Base-by-base conservation (phyloP, 169 alveolate species). In the Cardiosporidium cionae region DNA sequence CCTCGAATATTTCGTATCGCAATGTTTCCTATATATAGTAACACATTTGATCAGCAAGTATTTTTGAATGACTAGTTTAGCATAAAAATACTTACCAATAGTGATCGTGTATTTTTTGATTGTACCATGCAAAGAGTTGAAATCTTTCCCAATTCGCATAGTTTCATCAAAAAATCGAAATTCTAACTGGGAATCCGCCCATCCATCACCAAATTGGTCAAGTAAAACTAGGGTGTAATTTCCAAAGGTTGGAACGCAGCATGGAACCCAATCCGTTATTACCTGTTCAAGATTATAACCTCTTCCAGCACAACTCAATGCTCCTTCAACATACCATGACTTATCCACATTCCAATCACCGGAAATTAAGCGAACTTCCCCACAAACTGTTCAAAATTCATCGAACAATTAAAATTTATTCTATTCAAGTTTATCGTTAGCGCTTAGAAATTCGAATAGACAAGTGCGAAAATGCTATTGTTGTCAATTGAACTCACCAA, bases 301-400 rank as follows among this genome's bases (percentile, higher is more conserved):
- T 32, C 84, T 67, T 27, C 89, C 89, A 31, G 85, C 73, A 32
- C 89, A 84, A 35, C 83, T 75, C 33, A 84, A 58, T 0, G 89
- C 89, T 31, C 89, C 89, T 36, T 84, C 89, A 34, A 84, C 82
- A 32, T 66, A 79, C 89, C 89, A 84, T 23, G 85, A 72, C 34
- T 84, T 84, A 33, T 84, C 89, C 23, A 73, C 70, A 2, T 84
- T 64, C 63, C 73, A 76, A 62, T 69, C 52, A n/a, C 87, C 82
- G 22, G 83, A 68, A 44, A 75, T 64, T n/a, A 84, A 70, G 29
- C 89, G 84, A 7, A 84, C 89, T 68, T 84, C 89, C 29, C 89
- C 89, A 68, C 89, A 84, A 3, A 84, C 78, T n/a, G n/a, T n/a
- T n/a, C n/a, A n/a, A n/a, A n/a, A n/a, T n/a, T n/a, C n/a, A n/a